Evolutionary conservation across 1,284 basidiomycete genomes (phyloP).

Genomic region (Pyrrhoderma noxium): DNA sequence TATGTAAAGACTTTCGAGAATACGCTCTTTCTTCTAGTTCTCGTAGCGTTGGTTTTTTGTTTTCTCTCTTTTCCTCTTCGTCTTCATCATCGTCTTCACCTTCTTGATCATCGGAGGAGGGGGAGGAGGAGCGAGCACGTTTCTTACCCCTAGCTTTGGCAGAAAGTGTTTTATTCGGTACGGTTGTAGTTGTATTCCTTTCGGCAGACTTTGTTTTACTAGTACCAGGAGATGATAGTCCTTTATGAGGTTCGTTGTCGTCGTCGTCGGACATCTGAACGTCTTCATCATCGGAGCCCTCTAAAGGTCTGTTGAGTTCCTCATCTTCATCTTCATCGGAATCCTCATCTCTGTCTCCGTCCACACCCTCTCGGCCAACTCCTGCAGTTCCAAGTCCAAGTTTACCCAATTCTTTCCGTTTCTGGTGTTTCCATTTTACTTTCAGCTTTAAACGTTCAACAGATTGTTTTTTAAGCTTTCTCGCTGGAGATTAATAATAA

Average conservation of each 20-base stretch:
- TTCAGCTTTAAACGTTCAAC: conserved; percentile 67
- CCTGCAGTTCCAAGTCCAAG: too few relatives aligned
- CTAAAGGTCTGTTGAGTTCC: too few relatives aligned
- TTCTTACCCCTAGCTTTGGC: conserved; percentile 2
- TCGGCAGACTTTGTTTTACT: too few relatives aligned
- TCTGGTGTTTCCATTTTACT: conserved; percentile 70
- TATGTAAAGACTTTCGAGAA: conserved; percentile 47
- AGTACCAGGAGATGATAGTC: too few relatives aligned
- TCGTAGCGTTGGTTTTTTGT: conserved; percentile 35
- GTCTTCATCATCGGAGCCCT: too few relatives aligned
- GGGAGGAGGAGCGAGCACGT: background rate
- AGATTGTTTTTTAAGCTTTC: conserved; percentile 68
- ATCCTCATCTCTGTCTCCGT: background rate
- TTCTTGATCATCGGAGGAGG: background rate
- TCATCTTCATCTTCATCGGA: too few relatives aligned
- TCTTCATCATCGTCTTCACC: background rate
- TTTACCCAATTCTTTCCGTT: conserved; percentile 46
- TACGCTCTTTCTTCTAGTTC: conserved; percentile 58
- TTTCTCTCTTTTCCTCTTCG: conserved; percentile 15
- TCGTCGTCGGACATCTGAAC: background rate
- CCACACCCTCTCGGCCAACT: too few relatives aligned
- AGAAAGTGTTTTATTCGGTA: background rate
- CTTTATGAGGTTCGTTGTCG: background rate
- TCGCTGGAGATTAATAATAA: conserved; percentile 39
- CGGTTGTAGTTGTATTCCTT: background rate